Conservation (phyloP, 1,284 basidiomycete species). For the Inonotus hispidus region DNA sequence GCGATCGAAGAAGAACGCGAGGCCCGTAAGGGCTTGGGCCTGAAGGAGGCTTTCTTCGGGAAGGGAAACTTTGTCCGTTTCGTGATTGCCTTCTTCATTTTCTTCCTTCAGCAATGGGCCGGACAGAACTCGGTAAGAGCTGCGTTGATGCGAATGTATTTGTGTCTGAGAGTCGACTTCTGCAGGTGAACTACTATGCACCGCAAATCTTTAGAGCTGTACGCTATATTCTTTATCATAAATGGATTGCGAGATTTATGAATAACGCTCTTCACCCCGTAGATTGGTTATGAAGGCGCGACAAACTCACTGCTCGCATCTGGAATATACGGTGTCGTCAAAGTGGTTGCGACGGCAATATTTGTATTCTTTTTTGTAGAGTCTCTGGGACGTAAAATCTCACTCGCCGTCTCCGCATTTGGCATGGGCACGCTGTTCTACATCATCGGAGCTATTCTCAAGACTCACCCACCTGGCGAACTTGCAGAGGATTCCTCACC, state of each 20-base stretch:
- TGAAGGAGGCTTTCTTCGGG: slow-evolving; percentile 65
- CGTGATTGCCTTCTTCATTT: slow-evolving; percentile 59
- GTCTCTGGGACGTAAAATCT: slow-evolving; percentile 47
- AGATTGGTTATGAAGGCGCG: slow-evolving; percentile 61
- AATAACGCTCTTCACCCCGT: slow-evolving; percentile 9
- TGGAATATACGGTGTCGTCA: slow-evolving; percentile 78
- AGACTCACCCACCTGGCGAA: slow-evolving; percentile 55
- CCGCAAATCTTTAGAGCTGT: slow-evolving; percentile 68
- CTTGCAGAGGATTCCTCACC: slow-evolving; percentile 29
- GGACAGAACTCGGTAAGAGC: slow-evolving; percentile 55
- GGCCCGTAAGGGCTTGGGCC: slow-evolving; percentile 49
- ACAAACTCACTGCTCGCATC: slow-evolving; percentile 68
- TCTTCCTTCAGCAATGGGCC: slow-evolving; percentile 61
- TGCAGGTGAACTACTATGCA: slow-evolving; percentile 53
- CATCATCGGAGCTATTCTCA: slow-evolving; percentile 70
- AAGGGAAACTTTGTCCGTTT: slow-evolving; percentile 72
- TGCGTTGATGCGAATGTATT: not conserved
- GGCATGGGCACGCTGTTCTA: slow-evolving; percentile 58
- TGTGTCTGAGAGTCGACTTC: not conserved
- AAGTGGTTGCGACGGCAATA: slow-evolving; percentile 63
- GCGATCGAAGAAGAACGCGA: slow-evolving; percentile 58
- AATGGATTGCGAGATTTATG: slow-evolving; percentile 32
- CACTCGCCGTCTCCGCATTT: slow-evolving; percentile 59
- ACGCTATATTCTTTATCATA: slow-evolving; percentile 33
- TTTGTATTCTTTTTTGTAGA: slow-evolving; percentile 60